Evolutionary conservation across 2,329 filamentous ascomycete species (phyloP).

Genomic region (Fusarium sp.): DNA sequence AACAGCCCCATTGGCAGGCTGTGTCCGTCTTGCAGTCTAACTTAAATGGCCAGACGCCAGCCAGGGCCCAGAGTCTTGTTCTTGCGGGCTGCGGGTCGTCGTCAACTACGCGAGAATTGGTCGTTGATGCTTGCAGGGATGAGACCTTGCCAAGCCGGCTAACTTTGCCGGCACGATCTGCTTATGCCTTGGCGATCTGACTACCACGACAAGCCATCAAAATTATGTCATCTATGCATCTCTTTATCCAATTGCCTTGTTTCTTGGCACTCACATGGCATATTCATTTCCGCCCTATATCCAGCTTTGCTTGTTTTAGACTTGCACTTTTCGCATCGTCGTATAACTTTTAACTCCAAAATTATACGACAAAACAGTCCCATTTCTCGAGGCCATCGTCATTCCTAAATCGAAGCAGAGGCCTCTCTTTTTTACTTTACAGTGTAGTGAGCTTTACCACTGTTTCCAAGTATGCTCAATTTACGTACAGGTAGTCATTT

Average conservation of each 20-base stretch:
- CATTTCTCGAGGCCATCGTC: neutral
- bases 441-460: neutral
- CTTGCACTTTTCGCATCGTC: neutral
- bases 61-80: neutral
- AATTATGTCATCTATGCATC: conserved; percentile 24
- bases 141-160: conserved; percentile 35
- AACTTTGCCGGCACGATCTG: conserved; percentile 38
- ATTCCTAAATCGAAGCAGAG: neutral
- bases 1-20: neutral
- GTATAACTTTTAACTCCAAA: neutral
- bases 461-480: neutral
- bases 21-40: neutral
- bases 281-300: conserved; percentile 8
- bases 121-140: conserved; percentile 10
- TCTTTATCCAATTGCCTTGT: conserved; percentile 6
- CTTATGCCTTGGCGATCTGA: conserved; percentile 29
- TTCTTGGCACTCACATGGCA: neutral
- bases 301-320: neutral
- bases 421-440: neutral
- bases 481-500: neutral
- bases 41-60: neutral
- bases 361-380: neutral
- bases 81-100: conserved; percentile 22
- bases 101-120: neutral
- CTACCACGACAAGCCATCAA: neutral